Evolutionary conservation across 1,139 yeast species (phyloP).

Genomic region (Yamadazyma spencermartinsiae): DNA sequence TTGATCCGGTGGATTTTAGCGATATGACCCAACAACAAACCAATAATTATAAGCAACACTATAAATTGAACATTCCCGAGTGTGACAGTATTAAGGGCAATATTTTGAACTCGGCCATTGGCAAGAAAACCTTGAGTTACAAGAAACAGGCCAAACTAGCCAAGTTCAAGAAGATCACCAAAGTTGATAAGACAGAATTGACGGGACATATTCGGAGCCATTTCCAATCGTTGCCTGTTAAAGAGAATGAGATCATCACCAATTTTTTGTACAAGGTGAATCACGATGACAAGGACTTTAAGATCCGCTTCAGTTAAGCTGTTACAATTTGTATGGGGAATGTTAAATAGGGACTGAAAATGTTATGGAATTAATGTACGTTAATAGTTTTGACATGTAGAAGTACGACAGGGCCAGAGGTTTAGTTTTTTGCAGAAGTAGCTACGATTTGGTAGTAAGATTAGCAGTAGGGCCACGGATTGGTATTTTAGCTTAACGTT

Average conservation of each 20-base stretch:
- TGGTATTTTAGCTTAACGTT: too few relatives aligned
- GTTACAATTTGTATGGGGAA: too few relatives aligned
- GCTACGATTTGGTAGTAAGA: too few relatives aligned
- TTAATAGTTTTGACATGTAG: too few relatives aligned
- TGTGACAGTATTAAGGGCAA: conserved; percentile 60
- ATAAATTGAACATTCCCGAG: conserved; percentile 50
- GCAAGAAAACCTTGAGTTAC: conserved; percentile 58
- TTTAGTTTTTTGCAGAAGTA: too few relatives aligned
- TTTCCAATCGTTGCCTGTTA: conserved; percentile 57
- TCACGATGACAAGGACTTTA: conserved; percentile 56
- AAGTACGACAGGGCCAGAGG: too few relatives aligned
- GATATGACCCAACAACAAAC: conserved; percentile 53
- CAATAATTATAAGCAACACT: conserved; percentile 56
- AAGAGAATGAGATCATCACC: conserved; percentile 78
- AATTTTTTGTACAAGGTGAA: conserved; percentile 75
- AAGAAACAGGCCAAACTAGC: conserved; percentile 23
- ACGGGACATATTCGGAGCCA: conserved; percentile 62
- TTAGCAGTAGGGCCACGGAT: too few relatives aligned
- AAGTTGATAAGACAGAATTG: conserved; percentile 54
- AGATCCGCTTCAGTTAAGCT: conserved; percentile 30
- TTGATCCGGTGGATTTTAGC: conserved; percentile 62
- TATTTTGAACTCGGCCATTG: conserved; percentile 60
- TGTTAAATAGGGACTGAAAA: too few relatives aligned
- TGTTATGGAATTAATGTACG: too few relatives aligned
- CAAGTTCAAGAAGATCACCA: conserved; percentile 22